Base-by-base conservation (phyloP, 257 asterid genomes). In the Cinchona pubescens region DNA sequence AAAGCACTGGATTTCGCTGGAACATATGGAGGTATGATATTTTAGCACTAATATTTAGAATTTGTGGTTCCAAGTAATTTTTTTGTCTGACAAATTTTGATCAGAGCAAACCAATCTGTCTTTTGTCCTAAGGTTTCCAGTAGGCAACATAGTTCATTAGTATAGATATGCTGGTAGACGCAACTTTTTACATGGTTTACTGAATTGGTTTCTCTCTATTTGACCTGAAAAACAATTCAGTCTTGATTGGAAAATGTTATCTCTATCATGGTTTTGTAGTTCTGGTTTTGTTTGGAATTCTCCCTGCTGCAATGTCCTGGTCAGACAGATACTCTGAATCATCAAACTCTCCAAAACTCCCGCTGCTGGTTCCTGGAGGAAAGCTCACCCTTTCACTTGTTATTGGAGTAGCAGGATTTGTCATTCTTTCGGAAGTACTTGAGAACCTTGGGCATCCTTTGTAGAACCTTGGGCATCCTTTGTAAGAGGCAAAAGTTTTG, bases 281-380 rank as follows among this genome's bases (percentile, higher is more conserved):
- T 75, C 66, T 94, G 85, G 93, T 92, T 80, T 85, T 94, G 79
- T 94, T 92, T 62, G 96, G 97, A 75, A 76, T 92, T 74, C 87
- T 91, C 72, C 97, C 97, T 12, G 97, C 97, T 49, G 93, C 97
- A 62, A 94, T 94, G 98, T 87, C 93, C 3, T 92, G 97, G 98
- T 84, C 89, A 5, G 96, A 90, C 69, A 84, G 97, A 78, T 90
- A 92, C 48, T 86, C 86, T 2, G 67, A 49, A 30, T 72, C 86
- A 16, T 71, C 85, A 0, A 64, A 79, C n/a, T 77, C 85, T 73
- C 75, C 72, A 10, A 83, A 81, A 53, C 61, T 80, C 49, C 93
- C 88, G 15, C 49, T 2, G 42, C 69, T 91, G 67, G 97, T 93
- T 40, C 96, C 96, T 5, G 97, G 97, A 70, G 98, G 98, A 71